phyloP scores from a whole-genome alignment of 78 protist genomes.

The Cyanophora paradoxa region DNA sequence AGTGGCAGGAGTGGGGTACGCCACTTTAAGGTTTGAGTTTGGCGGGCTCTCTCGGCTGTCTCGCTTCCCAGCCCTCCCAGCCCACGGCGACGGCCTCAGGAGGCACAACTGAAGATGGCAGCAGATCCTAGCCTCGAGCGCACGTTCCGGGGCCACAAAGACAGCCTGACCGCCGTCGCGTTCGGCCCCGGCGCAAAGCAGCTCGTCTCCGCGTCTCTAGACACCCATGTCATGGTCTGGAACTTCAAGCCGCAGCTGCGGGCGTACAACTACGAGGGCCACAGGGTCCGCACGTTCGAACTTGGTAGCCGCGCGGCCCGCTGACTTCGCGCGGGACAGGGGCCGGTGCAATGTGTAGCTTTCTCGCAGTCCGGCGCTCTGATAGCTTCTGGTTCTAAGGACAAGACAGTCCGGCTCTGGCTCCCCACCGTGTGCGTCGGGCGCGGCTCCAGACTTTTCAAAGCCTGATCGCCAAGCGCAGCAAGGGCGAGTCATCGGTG shows the following conservation, averaged over 20 bases:
- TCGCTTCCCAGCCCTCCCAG: too few relatives aligned
- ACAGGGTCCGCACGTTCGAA: too few relatives aligned
- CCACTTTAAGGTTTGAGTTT: too few relatives aligned
- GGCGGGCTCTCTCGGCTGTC: too few relatives aligned
- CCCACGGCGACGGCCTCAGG: too few relatives aligned
- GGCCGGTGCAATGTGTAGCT: slow-evolving; percentile 42
- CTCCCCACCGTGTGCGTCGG: slow-evolving; percentile 41
- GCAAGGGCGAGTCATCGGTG: slow-evolving; percentile 17
- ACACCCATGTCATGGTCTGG: slow-evolving; percentile 85
- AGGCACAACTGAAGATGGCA: too few relatives aligned
- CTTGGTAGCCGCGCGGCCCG: too few relatives aligned
- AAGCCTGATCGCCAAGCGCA: too few relatives aligned
- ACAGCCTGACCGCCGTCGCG: slow-evolving; percentile 34
- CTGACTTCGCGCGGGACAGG: too few relatives aligned
- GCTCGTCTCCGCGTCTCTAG: slow-evolving; percentile 59
- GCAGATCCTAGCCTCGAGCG: slow-evolving; percentile 74
- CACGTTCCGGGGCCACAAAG: slow-evolving; percentile 79
- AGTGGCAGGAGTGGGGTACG: too few relatives aligned
- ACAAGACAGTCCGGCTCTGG: slow-evolving; percentile 70
- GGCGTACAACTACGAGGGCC: slow-evolving; percentile 76
- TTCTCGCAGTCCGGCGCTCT: slow-evolving; percentile 54
- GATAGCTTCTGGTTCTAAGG: slow-evolving; percentile 59
- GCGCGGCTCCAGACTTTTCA: neutral
- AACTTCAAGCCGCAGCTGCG: slow-evolving; percentile 68
- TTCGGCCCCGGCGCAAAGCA: slow-evolving; percentile 72